Percentiles rank a stretch among this genome's conserved stretches.
phyloP scores from a whole-genome alignment of 2,329 filamentous ascomycete genomes.

The Dactylellina leptospora region DNA sequence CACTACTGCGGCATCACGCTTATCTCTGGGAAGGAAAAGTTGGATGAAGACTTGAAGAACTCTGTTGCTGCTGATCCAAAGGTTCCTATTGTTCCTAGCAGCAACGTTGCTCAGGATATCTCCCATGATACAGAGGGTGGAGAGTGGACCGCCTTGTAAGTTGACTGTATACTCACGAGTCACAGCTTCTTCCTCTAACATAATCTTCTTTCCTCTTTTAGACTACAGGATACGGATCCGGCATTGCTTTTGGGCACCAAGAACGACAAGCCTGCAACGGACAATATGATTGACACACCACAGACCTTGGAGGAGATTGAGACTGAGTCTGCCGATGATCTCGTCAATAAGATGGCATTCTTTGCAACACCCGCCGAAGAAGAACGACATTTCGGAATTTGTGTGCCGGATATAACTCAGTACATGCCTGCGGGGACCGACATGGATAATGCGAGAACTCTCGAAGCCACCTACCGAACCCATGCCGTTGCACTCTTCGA shows the following conservation, averaged over 20 bases:
- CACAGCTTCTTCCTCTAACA: constrained; percentile 44
- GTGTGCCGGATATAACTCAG: constrained; percentile 80
- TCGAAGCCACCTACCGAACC: constrained; percentile 87
- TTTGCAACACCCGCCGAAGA: constrained; percentile 52
- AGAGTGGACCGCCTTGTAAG: constrained; percentile 56
- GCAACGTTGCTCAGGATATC: constrained; percentile 56
- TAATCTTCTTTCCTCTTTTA: neutral
- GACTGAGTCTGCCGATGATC: constrained; percentile 55
- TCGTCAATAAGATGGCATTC: constrained; percentile 55
- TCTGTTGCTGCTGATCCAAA: constrained; percentile 35
- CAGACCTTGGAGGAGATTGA: constrained; percentile 53
- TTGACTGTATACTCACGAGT: constrained; percentile 57
- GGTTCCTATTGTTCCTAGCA: constrained; percentile 62
- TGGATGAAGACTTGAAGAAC: constrained; percentile 50
- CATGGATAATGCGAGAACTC: constrained; percentile 81
- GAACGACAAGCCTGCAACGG: constrained; percentile 27
- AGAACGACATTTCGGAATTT: constrained; percentile 57
- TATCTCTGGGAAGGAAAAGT: constrained; percentile 62
- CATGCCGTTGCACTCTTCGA: constrained; percentile 96
- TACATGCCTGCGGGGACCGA: constrained; percentile 86
- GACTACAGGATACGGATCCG: constrained; percentile 42
- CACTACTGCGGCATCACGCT: constrained; percentile 71
- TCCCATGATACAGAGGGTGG: constrained; percentile 54
- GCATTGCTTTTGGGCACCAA: constrained; percentile 20
- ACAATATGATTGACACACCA: constrained; percentile 26